These are phyloP conservation scores for Saccharomyces uvarum DNA, from an alignment of 1,139 yeast species.

Conservation along the genomic window DNA sequence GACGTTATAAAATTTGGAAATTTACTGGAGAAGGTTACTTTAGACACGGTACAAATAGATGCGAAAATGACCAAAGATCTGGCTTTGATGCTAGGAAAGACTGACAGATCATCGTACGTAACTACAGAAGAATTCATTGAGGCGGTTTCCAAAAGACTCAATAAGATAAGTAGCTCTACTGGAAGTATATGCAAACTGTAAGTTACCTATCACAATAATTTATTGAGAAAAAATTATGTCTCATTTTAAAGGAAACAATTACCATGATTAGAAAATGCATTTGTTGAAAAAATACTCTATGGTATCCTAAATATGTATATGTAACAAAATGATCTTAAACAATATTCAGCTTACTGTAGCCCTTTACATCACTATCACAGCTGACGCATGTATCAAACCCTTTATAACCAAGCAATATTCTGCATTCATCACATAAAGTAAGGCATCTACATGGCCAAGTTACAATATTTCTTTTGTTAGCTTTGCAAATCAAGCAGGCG, in stretches of 20 bases:
- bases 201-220: neutral
- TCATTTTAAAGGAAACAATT: neutral
- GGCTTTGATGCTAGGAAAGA: constrained; percentile 78
- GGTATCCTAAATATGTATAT: neutral
- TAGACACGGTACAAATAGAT: constrained; percentile 77
- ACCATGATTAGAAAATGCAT: neutral
- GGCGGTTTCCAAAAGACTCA: constrained; percentile 54
- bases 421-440: constrained; percentile 81
- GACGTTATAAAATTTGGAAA: constrained; percentile 74
- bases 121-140: constrained; percentile 86
- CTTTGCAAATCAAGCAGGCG: constrained; percentile 74
- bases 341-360: constrained; percentile 39
- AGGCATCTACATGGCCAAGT: constrained; percentile 93
- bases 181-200: neutral
- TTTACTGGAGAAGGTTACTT: constrained; percentile 67
- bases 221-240: neutral
- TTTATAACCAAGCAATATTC: constrained; percentile 62
- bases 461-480: constrained; percentile 63
- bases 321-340: neutral
- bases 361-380: constrained; percentile 67
- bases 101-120: constrained; percentile 69
- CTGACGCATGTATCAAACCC: constrained; percentile 79
- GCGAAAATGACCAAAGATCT: constrained; percentile 91
- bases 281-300: neutral
- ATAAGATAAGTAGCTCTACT: constrained; percentile 13